A percentile compares a stretch with the other conserved stretches of the same genome.
phyloP scores from a whole-genome alignment of 805 yeast species.

The Metschnikowia amazonensis region DNA sequence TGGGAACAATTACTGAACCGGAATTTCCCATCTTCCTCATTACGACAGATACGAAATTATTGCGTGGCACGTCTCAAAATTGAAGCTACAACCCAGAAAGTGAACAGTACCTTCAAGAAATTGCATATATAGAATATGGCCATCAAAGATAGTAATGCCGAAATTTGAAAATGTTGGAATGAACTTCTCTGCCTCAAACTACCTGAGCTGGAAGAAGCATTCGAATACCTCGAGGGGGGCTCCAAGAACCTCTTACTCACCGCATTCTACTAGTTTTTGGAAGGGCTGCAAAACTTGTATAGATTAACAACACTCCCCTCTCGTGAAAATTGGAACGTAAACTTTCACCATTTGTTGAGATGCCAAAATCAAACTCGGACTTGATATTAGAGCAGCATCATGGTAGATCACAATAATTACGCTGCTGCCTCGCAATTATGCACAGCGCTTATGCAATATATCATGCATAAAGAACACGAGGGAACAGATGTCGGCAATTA shows the following conservation, averaged over 20 bases:
- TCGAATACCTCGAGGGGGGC: no score
- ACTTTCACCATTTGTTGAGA: background rate
- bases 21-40: background rate
- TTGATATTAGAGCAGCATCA: background rate
- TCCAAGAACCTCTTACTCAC: no score
- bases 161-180: background rate
- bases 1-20: background rate
- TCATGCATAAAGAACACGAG: background rate
- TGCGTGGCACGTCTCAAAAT: background rate
- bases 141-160: background rate
- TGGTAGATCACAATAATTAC: background rate
- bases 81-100: background rate
- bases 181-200: background rate
- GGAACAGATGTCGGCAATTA: background rate
- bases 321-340: background rate
- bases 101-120: background rate
- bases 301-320: background rate
- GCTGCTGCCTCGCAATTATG: constrained; percentile 1
- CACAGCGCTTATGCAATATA: background rate
- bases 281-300: no score
- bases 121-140: background rate
- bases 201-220: background rate
- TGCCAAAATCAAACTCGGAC: background rate
- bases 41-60: background rate
- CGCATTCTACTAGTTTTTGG: no score